phyloP scores from a whole-genome alignment of 2,329 filamentous ascomycete species.

The Nothophaeocryptopus gaeumannii region DNA sequence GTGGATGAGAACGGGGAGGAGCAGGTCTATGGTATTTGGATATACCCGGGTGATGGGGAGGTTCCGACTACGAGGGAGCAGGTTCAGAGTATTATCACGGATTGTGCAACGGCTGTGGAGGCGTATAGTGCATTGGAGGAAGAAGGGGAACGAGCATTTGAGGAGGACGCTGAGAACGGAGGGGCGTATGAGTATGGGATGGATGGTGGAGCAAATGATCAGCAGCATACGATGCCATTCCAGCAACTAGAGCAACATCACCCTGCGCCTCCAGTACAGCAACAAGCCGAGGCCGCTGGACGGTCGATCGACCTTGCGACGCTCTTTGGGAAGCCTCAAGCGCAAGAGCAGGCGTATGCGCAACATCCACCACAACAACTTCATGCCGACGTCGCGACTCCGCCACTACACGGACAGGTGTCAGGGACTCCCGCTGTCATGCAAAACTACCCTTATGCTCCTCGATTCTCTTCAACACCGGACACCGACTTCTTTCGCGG shows the following conservation, averaged over 20 bases:
- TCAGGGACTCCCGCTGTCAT: conserved; percentile 5
- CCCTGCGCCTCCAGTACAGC: conserved; percentile 43
- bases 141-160: conserved; percentile 2
- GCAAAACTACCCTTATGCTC: neutral
- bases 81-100: conserved; percentile 54
- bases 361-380: neutral
- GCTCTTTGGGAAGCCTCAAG: conserved; percentile 23
- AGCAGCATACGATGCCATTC: conserved; percentile 1
- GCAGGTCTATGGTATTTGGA: conserved; percentile 61
- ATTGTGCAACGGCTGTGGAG: conserved; percentile 53
- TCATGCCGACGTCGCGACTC: neutral
- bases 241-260: conserved; percentile 45
- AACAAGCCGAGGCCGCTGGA: conserved; percentile 50
- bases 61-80: conserved; percentile 42
- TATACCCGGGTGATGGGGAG: conserved; percentile 60
- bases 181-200: neutral
- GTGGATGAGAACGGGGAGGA: conserved; percentile 35
- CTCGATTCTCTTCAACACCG: conserved; percentile 13
- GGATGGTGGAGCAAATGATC: neutral
- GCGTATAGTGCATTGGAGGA: conserved; percentile 25
- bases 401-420: conserved; percentile 5
- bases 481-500: conserved; percentile 29
- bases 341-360: neutral
- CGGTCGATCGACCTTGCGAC: conserved; percentile 28
- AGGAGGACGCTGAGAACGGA: neutral